Evolutionary conservation across 164 flowering plant species (phyloP), one percentile per base, ranked within the genome.

Genomic region (Vitis cinerea): DNA sequence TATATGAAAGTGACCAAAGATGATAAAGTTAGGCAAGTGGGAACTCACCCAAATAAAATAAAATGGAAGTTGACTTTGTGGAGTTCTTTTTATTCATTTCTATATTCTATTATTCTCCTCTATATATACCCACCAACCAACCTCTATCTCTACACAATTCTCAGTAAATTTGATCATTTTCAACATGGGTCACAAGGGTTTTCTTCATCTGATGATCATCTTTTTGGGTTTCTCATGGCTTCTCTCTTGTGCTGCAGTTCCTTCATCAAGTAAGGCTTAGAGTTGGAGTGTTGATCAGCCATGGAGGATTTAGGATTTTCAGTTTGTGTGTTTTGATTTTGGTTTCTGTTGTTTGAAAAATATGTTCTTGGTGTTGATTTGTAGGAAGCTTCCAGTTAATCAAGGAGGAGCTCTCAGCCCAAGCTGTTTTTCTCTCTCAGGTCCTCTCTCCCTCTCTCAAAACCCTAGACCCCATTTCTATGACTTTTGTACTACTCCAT

Each of bases 351-450:
- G 8, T 44, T 48, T 48, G 19, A 11, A 23, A 53, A n/a, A 54
- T 27, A 31, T 14, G 16, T 29, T 58, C 53, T n/a, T 59, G 5
- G 11, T 69, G 0, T 68, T 60, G 63, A 6, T 62, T 67, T 17
- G 49, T 65, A 85, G 86, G 86, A 70, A 76, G 75, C 70, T 74
- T 74, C 27, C 69, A 48, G 65, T 69, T 71, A 67, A 61, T 13
- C 58, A 65, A 49, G 56, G 71, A 73, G 31, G 70, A 66, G 49
- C 60, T 76, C 16, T 16, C 65, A 64, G 23, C 69, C 64, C 44
- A 81, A 74, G 17, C 44, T 4, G 68, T 59, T 17, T 59, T 69
- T 10, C 61, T 52, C 49, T 47, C 68, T 48, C 76, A 80, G 85
- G 81, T 78, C 47, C n/a, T 27, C 37, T 61, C 70, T 69, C 73